Base-by-base conservation (phyloP, 140 eudicot species). In the Erigeron philadelphicus region DNA sequence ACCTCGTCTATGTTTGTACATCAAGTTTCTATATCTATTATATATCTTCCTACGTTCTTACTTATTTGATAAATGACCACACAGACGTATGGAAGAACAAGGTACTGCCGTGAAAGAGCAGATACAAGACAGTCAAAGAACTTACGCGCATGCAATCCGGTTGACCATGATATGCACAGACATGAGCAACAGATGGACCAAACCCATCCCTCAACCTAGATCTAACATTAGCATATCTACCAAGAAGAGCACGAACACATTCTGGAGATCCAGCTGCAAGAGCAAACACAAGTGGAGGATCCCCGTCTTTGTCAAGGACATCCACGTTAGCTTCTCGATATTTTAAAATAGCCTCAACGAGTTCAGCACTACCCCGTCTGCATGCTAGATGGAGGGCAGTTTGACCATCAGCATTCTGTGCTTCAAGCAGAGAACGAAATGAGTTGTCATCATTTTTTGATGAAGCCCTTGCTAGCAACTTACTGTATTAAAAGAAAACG, bases 121-220 rank as follows among this genome's bases (percentile, higher is more conserved):
- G 35, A 62, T 19, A 62, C 15, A 43, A 64, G 55, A 25, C 7
- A 53, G 61, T 31, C 60, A 71, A 4, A 68, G 74, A 74, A 81
- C 96, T 69, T 86, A 93, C 98, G 47, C 84, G 94, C 98, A 93
- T 93, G 84, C 98, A 93, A 85, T 93, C 98, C 4, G 98, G 98
- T 80, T 93, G 98, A 62, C 98, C 98, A 85, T 93, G 98, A 79
- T 93, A 93, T n/a, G 98, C 96, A 80, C 98, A 93, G 66, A 93
- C 98, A 78, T 89, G 96, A 68, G 98, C 96, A 80, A 93, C 87
- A 12, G 98, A 89, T n/a, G 96, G 96, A 53, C 98, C 98, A 78
- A 89, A 79, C 72, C 98, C 98, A 44, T 87, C 98, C 78, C 98
- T 80, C 78, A 93, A 80, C 73, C 88, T 78, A 66, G 96, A 89